phyloP scores from a whole-genome alignment of 1,139 yeast genomes.

The Zygosaccharomyces sapae region DNA sequence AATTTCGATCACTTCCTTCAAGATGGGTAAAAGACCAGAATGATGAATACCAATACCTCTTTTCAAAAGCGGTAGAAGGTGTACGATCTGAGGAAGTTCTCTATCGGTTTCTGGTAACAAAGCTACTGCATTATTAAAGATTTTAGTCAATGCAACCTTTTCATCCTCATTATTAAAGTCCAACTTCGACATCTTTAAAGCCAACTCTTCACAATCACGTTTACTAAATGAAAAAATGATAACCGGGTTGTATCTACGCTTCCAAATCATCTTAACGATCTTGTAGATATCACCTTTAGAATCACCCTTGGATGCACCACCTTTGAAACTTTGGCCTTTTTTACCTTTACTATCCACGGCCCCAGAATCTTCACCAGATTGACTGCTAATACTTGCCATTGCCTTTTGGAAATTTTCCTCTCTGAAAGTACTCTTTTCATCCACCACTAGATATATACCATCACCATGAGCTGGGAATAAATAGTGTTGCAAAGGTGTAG shows the following conservation, averaged over 20 bases:
- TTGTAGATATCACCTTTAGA: slow-evolving; percentile 90
- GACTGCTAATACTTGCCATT: slow-evolving; percentile 86
- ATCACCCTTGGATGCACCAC: slow-evolving; percentile 66
- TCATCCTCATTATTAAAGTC: slow-evolving; percentile 93
- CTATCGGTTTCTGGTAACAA: slow-evolving; percentile 85
- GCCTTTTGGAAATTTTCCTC: slow-evolving; percentile 98
- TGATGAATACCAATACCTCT: slow-evolving; percentile 99
- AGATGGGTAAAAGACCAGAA: slow-evolving; percentile 89
- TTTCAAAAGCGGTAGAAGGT: slow-evolving; percentile 77
- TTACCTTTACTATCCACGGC: slow-evolving; percentile 58
- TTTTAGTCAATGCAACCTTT: slow-evolving; percentile 80
- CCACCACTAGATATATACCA: slow-evolving; percentile 95
- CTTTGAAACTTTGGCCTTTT: slow-evolving; percentile 79
- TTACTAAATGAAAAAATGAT: slow-evolving; percentile 96
- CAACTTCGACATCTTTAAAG: slow-evolving; percentile 88
- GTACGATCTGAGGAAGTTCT: slow-evolving; percentile 89
- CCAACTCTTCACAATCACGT: slow-evolving; percentile 92
- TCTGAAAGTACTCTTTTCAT: slow-evolving; percentile 91
- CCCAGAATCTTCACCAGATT: slow-evolving; percentile 77
- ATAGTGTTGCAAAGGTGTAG: slow-evolving; percentile 96
- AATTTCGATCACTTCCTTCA: slow-evolving; percentile 94
- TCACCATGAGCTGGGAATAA: slow-evolving; percentile 96
- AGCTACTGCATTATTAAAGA: slow-evolving; percentile 83
- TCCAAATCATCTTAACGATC: slow-evolving; percentile 95
- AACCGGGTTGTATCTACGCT: slow-evolving; percentile 92